Evolutionary conservation across 768 basidiomycete genomes (phyloP).

Genomic region (Suillus paluster): DNA sequence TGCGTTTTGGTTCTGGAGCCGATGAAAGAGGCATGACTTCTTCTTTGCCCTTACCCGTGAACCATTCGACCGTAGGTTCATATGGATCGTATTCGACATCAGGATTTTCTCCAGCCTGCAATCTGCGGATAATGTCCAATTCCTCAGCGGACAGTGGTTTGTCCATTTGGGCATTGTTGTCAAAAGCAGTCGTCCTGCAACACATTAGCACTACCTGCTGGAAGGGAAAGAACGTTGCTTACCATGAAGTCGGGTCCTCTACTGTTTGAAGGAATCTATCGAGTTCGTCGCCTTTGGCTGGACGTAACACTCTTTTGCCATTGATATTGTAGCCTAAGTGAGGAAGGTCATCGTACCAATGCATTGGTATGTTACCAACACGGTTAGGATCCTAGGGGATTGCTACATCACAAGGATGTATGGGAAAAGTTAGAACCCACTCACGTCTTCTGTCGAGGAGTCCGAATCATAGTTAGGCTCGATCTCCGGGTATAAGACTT

Average conservation of each 20-base stretch:
- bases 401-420: slow-evolving; percentile 15
- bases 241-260: slow-evolving; percentile 92
- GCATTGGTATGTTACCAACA: slow-evolving; percentile 92
- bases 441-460: slow-evolving; percentile 89
- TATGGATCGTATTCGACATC: slow-evolving; percentile 92
- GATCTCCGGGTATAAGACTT: slow-evolving; percentile 85
- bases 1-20: slow-evolving; percentile 92
- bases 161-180: slow-evolving; percentile 84
- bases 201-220: neutral
- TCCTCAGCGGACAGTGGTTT: slow-evolving; percentile 89
- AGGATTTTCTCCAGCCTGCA: slow-evolving; percentile 92
- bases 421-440: slow-evolving; percentile 30
- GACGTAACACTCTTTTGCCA: slow-evolving; percentile 92
- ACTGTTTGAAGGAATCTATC: slow-evolving; percentile 95
- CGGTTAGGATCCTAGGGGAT: slow-evolving; percentile 82
- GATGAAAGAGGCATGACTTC: slow-evolving; percentile 92
- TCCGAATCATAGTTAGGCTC: slow-evolving; percentile 92
- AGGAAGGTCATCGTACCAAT: slow-evolving; percentile 99
- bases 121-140: slow-evolving; percentile 89
- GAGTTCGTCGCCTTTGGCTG: slow-evolving; percentile 93
- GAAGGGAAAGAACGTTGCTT: slow-evolving; percentile 26
- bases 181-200: slow-evolving; percentile 87
- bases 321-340: slow-evolving; percentile 97
- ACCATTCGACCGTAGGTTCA: slow-evolving; percentile 94
- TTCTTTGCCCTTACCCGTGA: slow-evolving; percentile 94